Conservation (phyloP, 2,329 filamentous ascomycete species). For the Curvularia sp. region DNA sequence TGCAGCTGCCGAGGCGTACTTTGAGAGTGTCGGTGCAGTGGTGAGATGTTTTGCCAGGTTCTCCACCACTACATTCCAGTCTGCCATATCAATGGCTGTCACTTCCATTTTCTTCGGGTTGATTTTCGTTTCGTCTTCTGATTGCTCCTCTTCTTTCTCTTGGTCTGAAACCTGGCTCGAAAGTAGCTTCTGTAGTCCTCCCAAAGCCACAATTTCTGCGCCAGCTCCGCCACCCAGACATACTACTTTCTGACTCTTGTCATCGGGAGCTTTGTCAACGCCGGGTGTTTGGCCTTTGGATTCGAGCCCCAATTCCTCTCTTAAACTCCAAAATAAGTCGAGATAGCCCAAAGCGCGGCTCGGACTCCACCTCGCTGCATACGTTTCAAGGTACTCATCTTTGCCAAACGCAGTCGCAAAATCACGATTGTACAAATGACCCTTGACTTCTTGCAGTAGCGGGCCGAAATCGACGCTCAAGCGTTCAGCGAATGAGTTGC, state of each 20-base stretch:
- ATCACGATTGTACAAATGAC: constrained; percentile 83
- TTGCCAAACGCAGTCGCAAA: constrained; percentile 80
- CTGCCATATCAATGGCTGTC: constrained; percentile 79
- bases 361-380: constrained; percentile 90
- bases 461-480: constrained; percentile 57
- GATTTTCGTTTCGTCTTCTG: not conserved
- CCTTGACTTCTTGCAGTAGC: constrained; percentile 81
- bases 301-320: constrained; percentile 23
- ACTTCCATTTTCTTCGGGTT: constrained; percentile 50
- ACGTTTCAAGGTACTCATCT: constrained; percentile 75
- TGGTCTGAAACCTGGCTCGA: not conserved
- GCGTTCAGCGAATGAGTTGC: constrained; percentile 62
- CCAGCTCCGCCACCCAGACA: constrained; percentile 72
- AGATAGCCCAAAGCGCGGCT: constrained; percentile 83
- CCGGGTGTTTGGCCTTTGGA: not conserved
- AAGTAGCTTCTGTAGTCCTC: constrained; percentile 58
- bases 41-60: constrained; percentile 66
- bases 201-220: constrained; percentile 70
- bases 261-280: not conserved
- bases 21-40: constrained; percentile 55
- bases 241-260: constrained; percentile 51
- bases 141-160: constrained; percentile 5
- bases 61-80: constrained; percentile 71
- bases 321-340: constrained; percentile 58
- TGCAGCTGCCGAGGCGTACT: constrained; percentile 57